Evolutionary conservation across 2,329 filamentous ascomycete genomes (phyloP), one percentile per base, ranked within the genome.

Genomic region (Colletotrichum lentis): DNA sequence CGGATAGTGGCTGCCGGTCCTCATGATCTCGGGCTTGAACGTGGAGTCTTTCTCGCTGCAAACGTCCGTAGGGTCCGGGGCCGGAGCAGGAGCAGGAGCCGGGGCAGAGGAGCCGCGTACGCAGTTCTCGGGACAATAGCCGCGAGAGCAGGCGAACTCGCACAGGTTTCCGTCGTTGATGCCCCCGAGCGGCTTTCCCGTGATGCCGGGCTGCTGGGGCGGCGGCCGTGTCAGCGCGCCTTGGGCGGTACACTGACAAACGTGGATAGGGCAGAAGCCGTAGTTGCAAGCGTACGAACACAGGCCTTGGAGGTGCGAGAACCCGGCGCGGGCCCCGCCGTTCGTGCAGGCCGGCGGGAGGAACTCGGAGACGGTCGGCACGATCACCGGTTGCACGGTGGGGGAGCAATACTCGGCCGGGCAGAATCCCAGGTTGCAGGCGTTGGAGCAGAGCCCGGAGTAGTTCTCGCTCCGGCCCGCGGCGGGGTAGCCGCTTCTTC

Each of bases 71-170:
- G 27, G 27, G 27, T 31, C 27, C 27, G 27, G 27, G 5, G 27
- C 5, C 6, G 27, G 27, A 5, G 27, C 27, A 8, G 27, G 27
- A 1, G 5, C 27, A 6, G 27, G 27, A 1, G 27, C 27, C 7
- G 27, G 27, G 8, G 5, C 7, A 31, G 27, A 31, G 8, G 27
- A 31, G 27, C 5, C 41, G 20, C 4, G 24, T 39, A 46, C 31
- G 20, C 41, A 31, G 10, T 74, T 77, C 3, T 71, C 62, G 0
- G 82, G 81, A 52, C 81, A 83, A 64, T 83, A 84, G 0, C 80
- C 81, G 69, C 82, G 80, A 64, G 77, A 78, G 47, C 81, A 84
- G 5, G 80, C 75, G 67, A 77, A 84, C 58, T 77, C 80, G 69
- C 83, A 84, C 18, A 84, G 75, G 0, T 81, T 81, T 35, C 76